Evolutionary conservation across 1,139 yeast genomes (phyloP), one percentile per base, ranked within the genome.

Genomic region (Candida smagusa): DNA sequence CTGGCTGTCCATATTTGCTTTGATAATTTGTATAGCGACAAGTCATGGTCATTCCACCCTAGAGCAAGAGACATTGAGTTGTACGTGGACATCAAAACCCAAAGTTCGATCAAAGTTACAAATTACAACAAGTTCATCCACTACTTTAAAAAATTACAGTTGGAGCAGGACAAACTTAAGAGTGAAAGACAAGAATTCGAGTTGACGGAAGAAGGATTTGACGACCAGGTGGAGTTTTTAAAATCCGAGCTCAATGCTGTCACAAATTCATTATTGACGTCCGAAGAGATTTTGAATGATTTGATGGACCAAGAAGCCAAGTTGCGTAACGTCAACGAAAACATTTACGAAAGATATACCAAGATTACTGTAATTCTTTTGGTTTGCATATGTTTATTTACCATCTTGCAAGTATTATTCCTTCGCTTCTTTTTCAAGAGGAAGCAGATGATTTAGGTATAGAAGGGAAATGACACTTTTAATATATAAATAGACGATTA

Each of bases 21-120:
- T 48, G 74, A 71, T 49, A 71, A 71, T 45, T 40, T 69, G 26
- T 70, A 62, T 49, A 51, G 51, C 35, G 77, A 71, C 47, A 63
- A 63, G 45, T 65, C 72, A 9, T 71, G 75, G 75, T 60, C 72
- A 16, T 71, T 68, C 47, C 49, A 53, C 13, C 69, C 73, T 5
- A 41, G 45, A 26, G 31, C 49, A 2, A 54, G 57, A 31, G 74
- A 71, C 33, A 53, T 71, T 12, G 63, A 63, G 40, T 37, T 70
- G 28, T 48, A 41, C 9, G 72, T 70, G 11, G 61, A 63, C 35
- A 59, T 70, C 38, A 59, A 68, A 43, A 63, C 63, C 43, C 56
- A 61, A 44, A 53, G 58, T 8, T 48, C 64, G 7, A 53, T 68
- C 46, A 54, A 56, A 38, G 47, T 53, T 28, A 65, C 74, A 3